These are phyloP conservation scores for Phytophthora pisi DNA, from an alignment of 352 stramenopile species.

Conservation along the genomic window DNA sequence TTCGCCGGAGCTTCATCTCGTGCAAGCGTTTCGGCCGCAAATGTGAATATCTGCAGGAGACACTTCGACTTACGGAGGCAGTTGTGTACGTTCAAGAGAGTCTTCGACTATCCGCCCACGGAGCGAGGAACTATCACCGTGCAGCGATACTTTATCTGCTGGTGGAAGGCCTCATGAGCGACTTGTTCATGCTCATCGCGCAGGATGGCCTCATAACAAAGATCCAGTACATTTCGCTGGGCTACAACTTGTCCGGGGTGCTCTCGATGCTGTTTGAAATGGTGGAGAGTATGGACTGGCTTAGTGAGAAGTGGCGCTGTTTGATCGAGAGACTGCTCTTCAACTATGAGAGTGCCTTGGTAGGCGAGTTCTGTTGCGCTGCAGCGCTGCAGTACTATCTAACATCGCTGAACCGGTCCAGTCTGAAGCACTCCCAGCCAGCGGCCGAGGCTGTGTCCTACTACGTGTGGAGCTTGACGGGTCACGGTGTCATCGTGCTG, in stretches of 20 bases:
- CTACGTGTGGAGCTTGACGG: slow-evolving; percentile 20
- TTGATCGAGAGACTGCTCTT: slow-evolving; percentile 21
- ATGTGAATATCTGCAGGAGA: neutral
- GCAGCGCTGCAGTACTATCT: slow-evolving; percentile 21
- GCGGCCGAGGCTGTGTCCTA: slow-evolving; percentile 18
- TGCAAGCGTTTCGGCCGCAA: slow-evolving; percentile 13
- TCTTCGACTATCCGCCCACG: slow-evolving; percentile 11
- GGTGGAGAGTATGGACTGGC: slow-evolving; percentile 14
- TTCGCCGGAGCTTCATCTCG: slow-evolving; percentile 12
- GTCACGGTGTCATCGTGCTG: slow-evolving; percentile 19
- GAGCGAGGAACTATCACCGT: slow-evolving; percentile 29
- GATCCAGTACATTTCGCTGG: slow-evolving; percentile 26
- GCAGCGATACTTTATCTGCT: slow-evolving; percentile 20
- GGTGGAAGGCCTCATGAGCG: slow-evolving; percentile 25
- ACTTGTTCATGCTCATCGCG: slow-evolving; percentile 28
- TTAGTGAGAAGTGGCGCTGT: neutral
- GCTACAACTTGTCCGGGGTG: slow-evolving; percentile 25
- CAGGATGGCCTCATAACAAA: slow-evolving; percentile 17
- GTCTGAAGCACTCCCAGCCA: slow-evolving; percentile 6
- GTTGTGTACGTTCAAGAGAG: slow-evolving; percentile 6
- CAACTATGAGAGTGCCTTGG: slow-evolving; percentile 25
- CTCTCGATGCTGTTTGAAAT: slow-evolving; percentile 28
- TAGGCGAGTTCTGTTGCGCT: slow-evolving; percentile 17
- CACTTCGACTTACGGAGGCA: too few relatives aligned
- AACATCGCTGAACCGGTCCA: slow-evolving; percentile 20